Base-by-base conservation (phyloP, 2,329 filamentous ascomycete species). In the Colletotrichum melonis region DNA sequence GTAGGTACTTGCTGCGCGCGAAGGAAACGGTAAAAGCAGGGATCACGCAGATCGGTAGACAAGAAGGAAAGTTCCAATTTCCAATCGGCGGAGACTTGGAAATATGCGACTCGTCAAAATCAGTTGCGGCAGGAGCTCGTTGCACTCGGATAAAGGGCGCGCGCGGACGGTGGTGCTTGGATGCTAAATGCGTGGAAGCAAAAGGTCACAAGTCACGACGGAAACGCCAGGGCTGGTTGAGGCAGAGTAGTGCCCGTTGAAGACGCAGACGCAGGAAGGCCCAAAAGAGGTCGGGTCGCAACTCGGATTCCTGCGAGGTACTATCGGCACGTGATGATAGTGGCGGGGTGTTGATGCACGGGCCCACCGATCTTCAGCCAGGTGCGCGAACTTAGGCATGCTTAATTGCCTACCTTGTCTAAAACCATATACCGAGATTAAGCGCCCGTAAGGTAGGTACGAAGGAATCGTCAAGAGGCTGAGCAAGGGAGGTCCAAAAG, bases 321-420 rank as follows among this genome's bases (percentile, higher is more conserved):
- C n/a, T 73, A 59, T 64, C 59, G 24, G 22, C 71, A 73, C 71
- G 71, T 73, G 71, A 63, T n/a, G 66, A 54, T 46, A 71, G 60
- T 57, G 35, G 49, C 56, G 54, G 71, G 49, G 49, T 32, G 6
- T 12, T 24, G 30, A 38, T 38, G 49, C 14, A 35, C 57, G 12
- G 14, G n/a, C 14, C 16, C 12, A 52, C 42, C 1, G 14, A 7
- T 4, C 14, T 9, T 8, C 16, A 49, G 19, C 42, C 19, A 49
- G 42, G 42, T 22, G 42, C 19, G 42, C 9, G 42, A 49, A 22
- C 42, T 49, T 22, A 49, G 42, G 19, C 19, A 49, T 49, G 42
- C 42, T 49, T 49, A 49, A 49, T 49, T 49, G 42, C 42, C 42
- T 49, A 49, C 42, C 42, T 49, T n/a, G 42, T 5, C 42, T 49